These are phyloP conservation scores for Panicum virgatum DNA, from an alignment of 202 grass and related monocot species.

Conservation along the genomic window DNA sequence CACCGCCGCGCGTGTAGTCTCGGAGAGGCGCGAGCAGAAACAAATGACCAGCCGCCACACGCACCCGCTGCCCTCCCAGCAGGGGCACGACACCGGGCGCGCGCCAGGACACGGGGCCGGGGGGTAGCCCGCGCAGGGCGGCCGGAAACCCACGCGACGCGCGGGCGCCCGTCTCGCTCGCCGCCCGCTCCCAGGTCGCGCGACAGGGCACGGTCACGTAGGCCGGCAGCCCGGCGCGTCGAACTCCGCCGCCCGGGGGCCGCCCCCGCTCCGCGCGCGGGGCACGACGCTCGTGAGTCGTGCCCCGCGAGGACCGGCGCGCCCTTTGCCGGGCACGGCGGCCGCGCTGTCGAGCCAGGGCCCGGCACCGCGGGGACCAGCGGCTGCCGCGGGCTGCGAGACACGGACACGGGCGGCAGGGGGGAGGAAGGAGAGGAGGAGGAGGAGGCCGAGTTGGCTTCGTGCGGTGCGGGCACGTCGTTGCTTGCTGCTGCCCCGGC, in stretches of 20 bases:
- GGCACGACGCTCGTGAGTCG: conserved; percentile 51
- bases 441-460: not conserved
- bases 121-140: not conserved
- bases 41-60: conserved; percentile 47
- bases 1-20: conserved; percentile 41
- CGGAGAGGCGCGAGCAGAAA: conserved; percentile 5
- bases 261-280: not conserved
- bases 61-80: conserved; percentile 31
- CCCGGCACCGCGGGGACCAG: conserved; percentile 39
- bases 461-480: conserved; percentile 39
- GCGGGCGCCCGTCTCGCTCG: not conserved
- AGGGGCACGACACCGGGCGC: conserved; percentile 37
- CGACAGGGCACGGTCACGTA: conserved; percentile 20
- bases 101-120: not conserved
- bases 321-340: conserved; percentile 27
- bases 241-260: not conserved
- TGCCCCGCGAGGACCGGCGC: conserved; percentile 7
- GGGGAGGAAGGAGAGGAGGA: not conserved
- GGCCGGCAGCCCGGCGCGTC: conserved; percentile 9
- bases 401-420: conserved; percentile 14
- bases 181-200: not conserved
- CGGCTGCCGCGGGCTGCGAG: not conserved
- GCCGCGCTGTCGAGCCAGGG: conserved; percentile 3
- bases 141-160: not conserved
- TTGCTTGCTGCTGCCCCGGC: not conserved